A percentile compares a stretch with the other conserved stretches of the same genome.
phyloP scores from a whole-genome alignment of 495 filamentous ascomycete species.

The Geoglossum glabrum region DNA sequence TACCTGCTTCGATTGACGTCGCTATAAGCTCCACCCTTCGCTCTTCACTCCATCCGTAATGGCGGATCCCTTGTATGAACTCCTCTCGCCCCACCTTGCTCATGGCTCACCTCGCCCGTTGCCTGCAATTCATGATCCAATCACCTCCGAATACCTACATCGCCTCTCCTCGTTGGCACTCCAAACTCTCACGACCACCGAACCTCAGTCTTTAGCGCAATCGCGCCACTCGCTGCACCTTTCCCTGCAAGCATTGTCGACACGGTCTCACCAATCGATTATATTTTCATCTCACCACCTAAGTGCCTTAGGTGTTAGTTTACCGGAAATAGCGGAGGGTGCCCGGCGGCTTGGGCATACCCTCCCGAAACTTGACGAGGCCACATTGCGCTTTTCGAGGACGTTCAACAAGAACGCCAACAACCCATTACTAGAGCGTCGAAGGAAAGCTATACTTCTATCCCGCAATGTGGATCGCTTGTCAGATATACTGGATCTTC shows the following conservation, averaged over 20 bases:
- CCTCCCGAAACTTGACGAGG: slow-evolving; percentile 62
- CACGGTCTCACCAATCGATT: slow-evolving; percentile 76
- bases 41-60: background rate
- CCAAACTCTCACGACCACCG: slow-evolving; percentile 45
- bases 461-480: slow-evolving; percentile 74
- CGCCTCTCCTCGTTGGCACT: slow-evolving; percentile 7
- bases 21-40: background rate
- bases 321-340: slow-evolving; percentile 46
- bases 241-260: slow-evolving; percentile 73
- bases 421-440: slow-evolving; percentile 51
- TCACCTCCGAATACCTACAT: slow-evolving; percentile 1
- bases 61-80: background rate
- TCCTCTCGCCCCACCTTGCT: background rate
- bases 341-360: slow-evolving; percentile 42
- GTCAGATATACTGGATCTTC: slow-evolving; percentile 81
- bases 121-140: background rate
- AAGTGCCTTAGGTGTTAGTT: slow-evolving; percentile 40
- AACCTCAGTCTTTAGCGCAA: slow-evolving; percentile 63
- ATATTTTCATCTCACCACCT: slow-evolving; percentile 64
- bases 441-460: slow-evolving; percentile 70
- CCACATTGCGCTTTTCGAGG: slow-evolving; percentile 58
- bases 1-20: background rate
- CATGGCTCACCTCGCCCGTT: background rate
- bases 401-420: slow-evolving; percentile 59
- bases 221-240: slow-evolving; percentile 64